phyloP scores from a whole-genome alignment of 2,329 filamentous ascomycete genomes.

The Penicillium sp. region DNA sequence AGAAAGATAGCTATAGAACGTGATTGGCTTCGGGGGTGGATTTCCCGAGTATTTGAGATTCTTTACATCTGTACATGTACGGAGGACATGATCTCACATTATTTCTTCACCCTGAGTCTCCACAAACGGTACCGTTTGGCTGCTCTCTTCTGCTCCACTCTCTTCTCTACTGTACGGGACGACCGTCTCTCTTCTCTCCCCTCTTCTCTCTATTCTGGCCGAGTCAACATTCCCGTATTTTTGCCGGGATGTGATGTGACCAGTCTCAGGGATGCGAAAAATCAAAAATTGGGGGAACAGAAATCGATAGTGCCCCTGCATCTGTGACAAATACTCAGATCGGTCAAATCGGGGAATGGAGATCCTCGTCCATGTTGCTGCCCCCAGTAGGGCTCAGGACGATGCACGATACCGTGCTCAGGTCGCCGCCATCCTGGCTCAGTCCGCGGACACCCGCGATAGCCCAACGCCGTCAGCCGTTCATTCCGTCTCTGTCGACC shows the following conservation, averaged over 20 bases:
- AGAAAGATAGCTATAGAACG: not conserved
- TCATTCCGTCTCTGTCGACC: not conserved
- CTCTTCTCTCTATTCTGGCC: not conserved
- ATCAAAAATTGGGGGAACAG: not conserved
- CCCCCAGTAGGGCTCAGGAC: slow-evolving; percentile 37
- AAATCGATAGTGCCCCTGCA: slow-evolving; percentile 2
- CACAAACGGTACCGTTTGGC: too few species aligned
- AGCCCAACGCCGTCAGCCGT: slow-evolving; percentile 9
- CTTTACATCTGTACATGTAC: not conserved
- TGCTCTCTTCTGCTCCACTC: too few species aligned
- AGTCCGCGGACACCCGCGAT: slow-evolving; percentile 19
- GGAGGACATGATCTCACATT: too few species aligned
- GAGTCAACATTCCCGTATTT: not conserved
- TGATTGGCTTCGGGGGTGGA: too few species aligned
- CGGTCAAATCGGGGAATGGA: slow-evolving; percentile 22
- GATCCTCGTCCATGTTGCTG: slow-evolving; percentile 45
- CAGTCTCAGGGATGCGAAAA: not conserved
- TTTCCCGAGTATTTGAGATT: not conserved
- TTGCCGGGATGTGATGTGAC: not conserved
- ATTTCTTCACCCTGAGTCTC: too few species aligned
- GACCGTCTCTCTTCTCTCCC: too few species aligned
- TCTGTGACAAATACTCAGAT: slow-evolving; percentile 9
- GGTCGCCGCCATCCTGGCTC: slow-evolving; percentile 38
- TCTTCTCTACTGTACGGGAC: not conserved
- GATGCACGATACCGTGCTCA: slow-evolving; percentile 42